Percentiles rank a stretch among this genome's conserved stretches.
Evolutionary conservation across 2,329 filamentous ascomycete genomes (phyloP).

Genomic region (Scleromitrula shiraiana): DNA sequence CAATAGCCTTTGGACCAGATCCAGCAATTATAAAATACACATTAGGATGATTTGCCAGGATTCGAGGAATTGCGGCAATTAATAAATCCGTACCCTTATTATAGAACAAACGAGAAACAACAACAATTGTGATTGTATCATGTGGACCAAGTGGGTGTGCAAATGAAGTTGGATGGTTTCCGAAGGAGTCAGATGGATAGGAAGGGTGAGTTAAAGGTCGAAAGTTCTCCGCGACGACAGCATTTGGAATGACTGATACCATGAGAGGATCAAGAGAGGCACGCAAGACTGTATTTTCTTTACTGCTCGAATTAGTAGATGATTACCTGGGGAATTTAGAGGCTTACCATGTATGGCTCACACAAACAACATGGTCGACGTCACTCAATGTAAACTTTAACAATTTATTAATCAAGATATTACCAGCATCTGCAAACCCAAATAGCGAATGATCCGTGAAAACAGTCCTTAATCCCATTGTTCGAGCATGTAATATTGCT

Average conservation of each 20-base stretch:
- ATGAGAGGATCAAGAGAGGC: constrained; percentile 92
- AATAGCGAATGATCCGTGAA: constrained; percentile 98
- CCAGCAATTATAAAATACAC: constrained; percentile 96
- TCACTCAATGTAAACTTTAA: constrained; percentile 94
- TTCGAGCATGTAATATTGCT: constrained; percentile 86
- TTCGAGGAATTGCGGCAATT: constrained; percentile 91
- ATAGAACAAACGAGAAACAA: constrained; percentile 95
- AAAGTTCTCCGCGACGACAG: constrained; percentile 94
- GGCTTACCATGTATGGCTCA: constrained; percentile 88
- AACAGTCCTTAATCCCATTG: constrained; percentile 91
- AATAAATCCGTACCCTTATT: constrained; percentile 97
- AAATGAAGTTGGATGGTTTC: constrained; percentile 34
- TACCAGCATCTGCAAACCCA: constrained; percentile 91
- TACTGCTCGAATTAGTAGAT: constrained; percentile 47
- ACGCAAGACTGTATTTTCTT: constrained; percentile 93
- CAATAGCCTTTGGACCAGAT: constrained; percentile 92
- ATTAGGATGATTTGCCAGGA: constrained; percentile 81
- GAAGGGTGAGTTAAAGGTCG: constrained; percentile 54
- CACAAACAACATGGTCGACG: constrained; percentile 96
- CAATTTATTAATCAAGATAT: constrained; percentile 93
- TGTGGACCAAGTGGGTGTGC: constrained; percentile 67
- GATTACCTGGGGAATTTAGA: background rate
- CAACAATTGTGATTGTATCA: constrained; percentile 90
- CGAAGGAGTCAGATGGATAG: constrained; percentile 33
- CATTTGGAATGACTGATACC: constrained; percentile 97